Percentiles rank a stretch among this genome's conserved stretches.
Evolutionary conservation across 164 flowering plant species (phyloP).

Genomic region (Chimonanthus praecox): DNA sequence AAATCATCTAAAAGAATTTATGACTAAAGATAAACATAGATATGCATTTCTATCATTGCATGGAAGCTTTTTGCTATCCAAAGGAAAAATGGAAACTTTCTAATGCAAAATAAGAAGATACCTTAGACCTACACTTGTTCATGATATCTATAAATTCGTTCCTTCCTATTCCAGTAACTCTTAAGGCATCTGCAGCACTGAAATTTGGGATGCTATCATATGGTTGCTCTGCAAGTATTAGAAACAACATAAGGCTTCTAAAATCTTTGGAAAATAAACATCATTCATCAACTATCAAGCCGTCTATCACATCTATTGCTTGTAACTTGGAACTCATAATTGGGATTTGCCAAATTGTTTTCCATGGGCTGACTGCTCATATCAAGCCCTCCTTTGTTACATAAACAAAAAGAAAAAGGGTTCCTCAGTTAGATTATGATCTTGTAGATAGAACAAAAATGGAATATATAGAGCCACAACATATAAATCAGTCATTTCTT

Average conservation of each 20-base stretch:
- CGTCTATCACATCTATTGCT: no score
- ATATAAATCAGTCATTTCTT: not conserved
- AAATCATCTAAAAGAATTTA: not conserved
- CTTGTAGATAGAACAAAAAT: not conserved
- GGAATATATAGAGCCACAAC: not conserved
- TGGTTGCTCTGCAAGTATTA: conserved; percentile 76
- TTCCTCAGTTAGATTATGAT: not conserved
- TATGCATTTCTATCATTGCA: not conserved
- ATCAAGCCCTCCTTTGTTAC: no score
- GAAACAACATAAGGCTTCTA: not conserved
- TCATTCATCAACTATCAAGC: no score
- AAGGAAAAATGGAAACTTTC: not conserved
- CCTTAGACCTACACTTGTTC: conserved; percentile 99
- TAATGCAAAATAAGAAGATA: conserved; percentile 11
- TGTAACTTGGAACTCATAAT: no score
- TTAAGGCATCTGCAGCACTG: conserved; percentile 96
- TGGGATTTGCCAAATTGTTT: no score
- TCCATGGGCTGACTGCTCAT: no score
- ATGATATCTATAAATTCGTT: conserved; percentile 98
- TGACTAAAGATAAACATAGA: not conserved
- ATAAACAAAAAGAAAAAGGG: not conserved
- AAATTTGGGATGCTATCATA: conserved; percentile 99
- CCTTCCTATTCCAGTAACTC: conserved; percentile 95
- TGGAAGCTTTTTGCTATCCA: not conserved
- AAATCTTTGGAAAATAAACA: not conserved